Base-by-base conservation (phyloP, 306 rosid genomes). In the Pachyrhizus erosus region DNA sequence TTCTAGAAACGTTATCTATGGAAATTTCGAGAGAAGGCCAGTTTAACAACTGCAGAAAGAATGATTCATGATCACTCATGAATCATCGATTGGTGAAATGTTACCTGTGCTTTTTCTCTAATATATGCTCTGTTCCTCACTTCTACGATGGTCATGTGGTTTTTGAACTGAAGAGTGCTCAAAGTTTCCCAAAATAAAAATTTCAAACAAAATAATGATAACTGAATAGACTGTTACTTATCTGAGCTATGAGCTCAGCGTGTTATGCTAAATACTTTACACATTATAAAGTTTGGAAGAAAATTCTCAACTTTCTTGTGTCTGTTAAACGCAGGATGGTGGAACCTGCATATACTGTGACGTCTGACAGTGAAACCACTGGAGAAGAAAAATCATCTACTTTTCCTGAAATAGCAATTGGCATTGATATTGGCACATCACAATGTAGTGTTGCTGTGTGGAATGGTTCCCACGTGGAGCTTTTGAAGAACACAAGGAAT, bases 381-480 rank as follows among this genome's bases (percentile, higher is more conserved):
- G 95, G 87, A 45, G 98, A 93, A 82, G 99, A 90, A 7, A 91
- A 85, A 23, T 39, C 86, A 15, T 81, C 86, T 5, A 42, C 84
- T 83, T 85, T 86, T 85, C 89, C 96, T 2, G 99, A 90, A 74
- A 87, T 85, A n/a, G 93, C 93, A 23, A 84, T 93, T 58, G 99
- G 97, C 67, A 89, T 95, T 21, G 98, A 95, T 62, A 89, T 95
- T 43, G 98, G 99, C 75, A 95, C 97, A 52, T 90, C 96, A 34
- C 93, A 95, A 37, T 95, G 97, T 79, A 91, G 98, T 73, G 91
- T 95, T 73, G 98, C 97, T 23, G 75, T 88, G 37, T 95, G 98
- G 97, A 95, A 91, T 85, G 98, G 96, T 60, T 90, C 98, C 57
- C 88, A 85, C 70, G 94, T 93, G 60, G 96, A 89, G 89, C 90